These are phyloP conservation scores for apple (Malus domestica) DNA, from an alignment of 306 rosid genomes.

Conservation along the genomic window ASM211411v1 NC_041798.1:31954001-31954500, in stretches of 20 bases:
- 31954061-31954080: constrained; percentile 61
- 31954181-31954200: neutral
- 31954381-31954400: neutral
- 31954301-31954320: neutral
- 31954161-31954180: neutral
- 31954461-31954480: neutral
- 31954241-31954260: neutral
- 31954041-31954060: constrained; percentile 17
- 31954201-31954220: neutral
- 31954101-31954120: constrained; percentile 53
- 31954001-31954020: constrained; percentile 41
- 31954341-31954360: neutral
- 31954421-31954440: neutral
- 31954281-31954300: neutral
- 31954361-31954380: neutral
- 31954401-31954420: neutral
- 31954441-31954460: neutral
- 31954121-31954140: constrained; percentile 63
- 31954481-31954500: neutral
- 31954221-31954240: neutral
- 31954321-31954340: neutral
- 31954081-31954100: constrained; percentile 89
- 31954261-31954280: neutral
- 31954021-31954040: constrained; percentile 22
- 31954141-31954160: constrained; percentile 32